These are phyloP conservation scores for Xylaria flabelliformis DNA, from an alignment of 495 filamentous ascomycete species.

Conservation along the genomic window DNA sequence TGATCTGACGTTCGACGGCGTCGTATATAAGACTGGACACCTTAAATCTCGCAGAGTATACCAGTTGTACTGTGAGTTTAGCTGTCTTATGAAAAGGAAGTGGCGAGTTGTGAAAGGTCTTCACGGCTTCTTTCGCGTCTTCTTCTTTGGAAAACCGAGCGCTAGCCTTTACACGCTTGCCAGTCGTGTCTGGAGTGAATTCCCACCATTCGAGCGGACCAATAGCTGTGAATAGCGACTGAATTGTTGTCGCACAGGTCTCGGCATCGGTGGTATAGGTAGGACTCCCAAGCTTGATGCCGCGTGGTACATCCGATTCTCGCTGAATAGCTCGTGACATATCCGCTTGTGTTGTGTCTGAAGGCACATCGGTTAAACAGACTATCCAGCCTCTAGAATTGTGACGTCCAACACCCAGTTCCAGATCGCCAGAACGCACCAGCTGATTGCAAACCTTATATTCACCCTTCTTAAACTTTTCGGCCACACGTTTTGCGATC, in stretches of 20 bases:
- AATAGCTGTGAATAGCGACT: constrained; percentile 37
- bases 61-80: constrained; percentile 40
- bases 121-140: constrained; percentile 41
- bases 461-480: constrained; percentile 25
- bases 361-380: constrained; percentile 36
- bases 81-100: constrained; percentile 33
- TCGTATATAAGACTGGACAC: constrained; percentile 44
- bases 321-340: constrained; percentile 28
- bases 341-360: constrained; percentile 25
- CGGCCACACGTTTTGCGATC: constrained; percentile 29
- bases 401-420: background rate
- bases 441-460: background rate
- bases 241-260: constrained; percentile 24
- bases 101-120: constrained; percentile 29
- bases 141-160: constrained; percentile 41
- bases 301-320: background rate
- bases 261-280: constrained; percentile 32
- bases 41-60: constrained; percentile 47
- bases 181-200: constrained; percentile 14
- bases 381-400: constrained; percentile 33
- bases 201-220: constrained; percentile 46
- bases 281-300: constrained; percentile 32
- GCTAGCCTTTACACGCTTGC: constrained; percentile 42
- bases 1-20: constrained; percentile 43
- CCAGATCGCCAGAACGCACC: background rate